Evolutionary conservation across 2,329 filamentous ascomycete species (phyloP), one percentile per base, ranked within the genome.

Genomic region (Westerdykella aurantiaca): DNA sequence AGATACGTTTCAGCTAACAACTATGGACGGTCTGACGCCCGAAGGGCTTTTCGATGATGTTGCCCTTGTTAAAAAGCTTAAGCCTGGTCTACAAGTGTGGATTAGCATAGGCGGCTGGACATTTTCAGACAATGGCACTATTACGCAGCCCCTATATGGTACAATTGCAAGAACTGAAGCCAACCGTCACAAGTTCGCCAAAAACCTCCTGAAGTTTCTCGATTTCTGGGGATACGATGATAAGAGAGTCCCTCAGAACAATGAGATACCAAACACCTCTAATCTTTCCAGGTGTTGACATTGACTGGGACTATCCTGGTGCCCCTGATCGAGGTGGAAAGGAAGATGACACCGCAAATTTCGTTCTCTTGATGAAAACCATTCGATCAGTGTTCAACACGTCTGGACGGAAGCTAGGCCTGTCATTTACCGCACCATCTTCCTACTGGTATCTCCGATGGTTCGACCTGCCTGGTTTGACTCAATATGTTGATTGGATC

Each of bases 71-170:
- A 69, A 70, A 46, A 13, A 38, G 1, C 38, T 38, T 2, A 53
- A 65, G 17, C 48, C 55, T 0, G 46, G 40, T 4, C 51, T 72
- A 0, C 49, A 69, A 43, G 58, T 64, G 1, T 62, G 55, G 44
- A 56, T 73, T 6, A 56, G 60, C 1, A 41, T 73, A 2, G 69
- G 69, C 3, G 69, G 70, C 2, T 72, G 68, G 65, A 57, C 66
- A 1, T 66, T 70, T 42, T 68, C 61, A 37, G 69, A 72, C 38
- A 58, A 61, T 29, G 53, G 54, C 0, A 64, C 58, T 25, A 35
- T 49, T 33, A 61, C 61, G 18, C 55, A 64, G 47, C 53, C 57
- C n/a, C 40, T 63, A 5, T 45, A 44, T 18, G 37, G 42, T 13
- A 22, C 42, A 3, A 41, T 48, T 14, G 44, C 41, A 10, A 37